Evolutionary conservation across 768 basidiomycete genomes (phyloP).

Genomic region (Pleurotus giganteus): DNA sequence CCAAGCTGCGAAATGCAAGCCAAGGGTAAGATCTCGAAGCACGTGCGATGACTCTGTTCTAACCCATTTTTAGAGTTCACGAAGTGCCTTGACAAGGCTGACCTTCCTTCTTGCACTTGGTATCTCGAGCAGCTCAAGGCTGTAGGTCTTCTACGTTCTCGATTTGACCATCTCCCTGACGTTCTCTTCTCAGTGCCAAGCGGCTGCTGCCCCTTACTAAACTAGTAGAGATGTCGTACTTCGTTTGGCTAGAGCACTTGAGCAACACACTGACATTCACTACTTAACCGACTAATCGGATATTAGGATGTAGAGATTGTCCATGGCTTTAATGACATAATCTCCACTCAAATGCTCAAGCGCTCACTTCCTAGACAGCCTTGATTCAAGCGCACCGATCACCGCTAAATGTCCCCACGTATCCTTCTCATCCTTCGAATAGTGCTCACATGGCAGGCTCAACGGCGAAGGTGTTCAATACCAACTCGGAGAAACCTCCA

Average conservation of each 20-base stretch:
- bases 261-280: background rate
- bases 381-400: background rate
- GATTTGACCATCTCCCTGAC: constrained; percentile 10
- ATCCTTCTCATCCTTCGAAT: background rate
- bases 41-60: constrained; percentile 3
- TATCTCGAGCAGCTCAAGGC: constrained; percentile 89
- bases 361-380: too few species aligned
- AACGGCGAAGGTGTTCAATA: background rate
- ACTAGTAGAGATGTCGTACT: too few species aligned
- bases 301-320: background rate
- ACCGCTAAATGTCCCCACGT: background rate
- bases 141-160: constrained; percentile 44
- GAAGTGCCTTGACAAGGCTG: constrained; percentile 79
- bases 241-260: too few species aligned
- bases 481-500: background rate
- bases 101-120: constrained; percentile 77
- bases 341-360: background rate
- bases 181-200: constrained; percentile 56
- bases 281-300: background rate
- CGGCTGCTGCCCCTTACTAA: constrained; percentile 63
- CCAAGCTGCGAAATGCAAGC: constrained; percentile 75
- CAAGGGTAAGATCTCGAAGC: constrained; percentile 49
- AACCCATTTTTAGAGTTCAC: constrained; percentile 63
- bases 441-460: background rate
- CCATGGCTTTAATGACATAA: background rate